Percentiles rank a stretch among this genome's conserved stretches.
Evolutionary conservation across 1,139 yeast species (phyloP).

Genomic region (Pichia cactophila): DNA sequence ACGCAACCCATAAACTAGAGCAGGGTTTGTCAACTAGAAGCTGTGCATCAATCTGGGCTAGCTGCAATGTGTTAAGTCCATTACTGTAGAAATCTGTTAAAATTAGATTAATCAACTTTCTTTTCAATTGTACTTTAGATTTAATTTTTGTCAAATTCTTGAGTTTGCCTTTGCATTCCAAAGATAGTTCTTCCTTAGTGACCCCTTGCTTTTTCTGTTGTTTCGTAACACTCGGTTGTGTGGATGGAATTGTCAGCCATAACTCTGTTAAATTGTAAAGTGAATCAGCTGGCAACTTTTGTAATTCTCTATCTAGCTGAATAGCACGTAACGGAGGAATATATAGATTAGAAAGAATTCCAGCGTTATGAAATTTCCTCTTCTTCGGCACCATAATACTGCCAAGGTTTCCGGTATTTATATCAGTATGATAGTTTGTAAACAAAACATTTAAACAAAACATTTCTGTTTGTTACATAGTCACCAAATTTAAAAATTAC

Average conservation of each 20-base stretch:
- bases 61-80: slow-evolving; percentile 61
- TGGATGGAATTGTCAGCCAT: slow-evolving; percentile 26
- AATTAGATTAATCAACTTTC: slow-evolving; percentile 42
- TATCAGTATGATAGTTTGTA: background rate
- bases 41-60: slow-evolving; percentile 68
- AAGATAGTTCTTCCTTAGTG: slow-evolving; percentile 15
- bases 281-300: slow-evolving; percentile 24
- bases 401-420: background rate
- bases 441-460: too few relatives aligned
- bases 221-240: slow-evolving; percentile 22
- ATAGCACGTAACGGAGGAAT: slow-evolving; percentile 23
- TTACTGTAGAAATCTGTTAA: slow-evolving; percentile 50
- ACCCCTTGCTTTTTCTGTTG: slow-evolving; percentile 16
- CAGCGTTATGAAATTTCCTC: slow-evolving; percentile 17
- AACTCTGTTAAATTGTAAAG: slow-evolving; percentile 25
- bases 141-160: slow-evolving; percentile 14
- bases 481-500: background rate
- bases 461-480: too few relatives aligned
- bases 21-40: slow-evolving; percentile 50
- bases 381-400: background rate
- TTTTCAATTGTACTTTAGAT: slow-evolving; percentile 29
- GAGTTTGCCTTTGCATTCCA: slow-evolving; percentile 11
- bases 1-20: slow-evolving; percentile 48
- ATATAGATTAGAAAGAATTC: slow-evolving; percentile 28
- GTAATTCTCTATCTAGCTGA: slow-evolving; percentile 21